Evolutionary conservation across 2,329 filamentous ascomycete genomes (phyloP).

Genomic region (Dendrostoma leiphaemia): DNA sequence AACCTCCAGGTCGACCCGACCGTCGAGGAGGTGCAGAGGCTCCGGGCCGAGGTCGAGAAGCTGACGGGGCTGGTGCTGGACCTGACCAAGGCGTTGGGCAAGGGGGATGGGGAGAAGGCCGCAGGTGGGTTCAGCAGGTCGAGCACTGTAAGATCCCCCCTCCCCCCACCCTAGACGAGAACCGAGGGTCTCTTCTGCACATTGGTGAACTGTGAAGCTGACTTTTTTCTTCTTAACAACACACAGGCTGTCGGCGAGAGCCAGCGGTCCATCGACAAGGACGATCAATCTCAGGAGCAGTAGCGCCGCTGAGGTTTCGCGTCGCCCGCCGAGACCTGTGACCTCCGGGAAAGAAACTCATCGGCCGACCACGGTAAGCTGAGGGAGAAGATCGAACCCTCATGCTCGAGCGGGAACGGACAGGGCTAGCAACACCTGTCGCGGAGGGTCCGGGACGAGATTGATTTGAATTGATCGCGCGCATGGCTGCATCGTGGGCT

Average conservation of each 20-base stretch:
- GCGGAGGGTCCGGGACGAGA: no score
- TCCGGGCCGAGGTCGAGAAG: slow-evolving; percentile 57
- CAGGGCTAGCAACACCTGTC: no score
- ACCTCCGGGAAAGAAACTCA: no score
- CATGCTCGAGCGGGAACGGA: no score
- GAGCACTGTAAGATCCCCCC: slow-evolving; percentile 14
- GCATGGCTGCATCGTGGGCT: no score
- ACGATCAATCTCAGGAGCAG: background rate
- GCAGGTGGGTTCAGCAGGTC: slow-evolving; percentile 9
- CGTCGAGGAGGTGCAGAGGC: slow-evolving; percentile 64
- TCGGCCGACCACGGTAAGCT: no score
- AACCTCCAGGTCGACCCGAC: slow-evolving; percentile 79
- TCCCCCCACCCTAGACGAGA: no score
- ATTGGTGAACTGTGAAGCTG: no score
- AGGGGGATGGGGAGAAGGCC: slow-evolving; percentile 12
- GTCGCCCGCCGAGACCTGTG: background rate
- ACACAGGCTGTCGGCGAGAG: slow-evolving; percentile 9
- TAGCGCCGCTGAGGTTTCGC: background rate
- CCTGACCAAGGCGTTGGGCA: slow-evolving; percentile 23
- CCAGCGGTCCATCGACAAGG: slow-evolving; percentile 1
- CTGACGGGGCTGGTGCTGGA: slow-evolving; percentile 48
- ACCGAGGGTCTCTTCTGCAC: no score
- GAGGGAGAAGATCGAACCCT: no score
- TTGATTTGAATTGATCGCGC: no score
- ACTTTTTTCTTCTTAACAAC: background rate